Evolutionary conservation across 179 eudicot genomes (phyloP).

Genomic region (Silene vulgaris): DNA sequence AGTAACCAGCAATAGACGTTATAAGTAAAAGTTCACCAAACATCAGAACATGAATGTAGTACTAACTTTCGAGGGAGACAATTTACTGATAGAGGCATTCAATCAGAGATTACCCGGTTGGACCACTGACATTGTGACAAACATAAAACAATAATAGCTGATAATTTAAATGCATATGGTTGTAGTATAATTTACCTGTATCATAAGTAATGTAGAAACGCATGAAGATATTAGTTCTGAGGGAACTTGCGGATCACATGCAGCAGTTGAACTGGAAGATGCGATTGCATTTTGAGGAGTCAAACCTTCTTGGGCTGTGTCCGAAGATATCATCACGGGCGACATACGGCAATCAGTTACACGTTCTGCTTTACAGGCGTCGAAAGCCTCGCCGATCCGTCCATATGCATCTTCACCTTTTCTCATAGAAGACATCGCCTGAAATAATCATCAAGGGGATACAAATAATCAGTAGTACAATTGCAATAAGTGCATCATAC

Average conservation of each 20-base stretch:
- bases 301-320: conserved; percentile 25
- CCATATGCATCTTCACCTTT: conserved; percentile 47
- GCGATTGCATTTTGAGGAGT: conserved; percentile 27
- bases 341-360: conserved; percentile 25
- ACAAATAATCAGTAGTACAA: no score
- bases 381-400: conserved; percentile 56
- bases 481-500: no score
- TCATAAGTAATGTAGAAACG: conserved; percentile 77
- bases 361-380: conserved; percentile 31
- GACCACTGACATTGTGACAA: not conserved
- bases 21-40: no score
- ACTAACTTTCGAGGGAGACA: no score
- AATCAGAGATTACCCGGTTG: not conserved
- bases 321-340: conserved; percentile 22
- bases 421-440: conserved; percentile 58
- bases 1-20: no score
- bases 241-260: conserved; percentile 46
- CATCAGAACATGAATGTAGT: no score
- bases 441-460: not conserved
- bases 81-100: no score
- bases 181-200: conserved; percentile 54
- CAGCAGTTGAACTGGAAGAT: conserved; percentile 28
- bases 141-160: not conserved
- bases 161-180: not conserved
- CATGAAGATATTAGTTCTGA: conserved; percentile 76